Base-by-base conservation (phyloP, 768 basidiomycete species). In the Tricholoma sp. region DNA sequence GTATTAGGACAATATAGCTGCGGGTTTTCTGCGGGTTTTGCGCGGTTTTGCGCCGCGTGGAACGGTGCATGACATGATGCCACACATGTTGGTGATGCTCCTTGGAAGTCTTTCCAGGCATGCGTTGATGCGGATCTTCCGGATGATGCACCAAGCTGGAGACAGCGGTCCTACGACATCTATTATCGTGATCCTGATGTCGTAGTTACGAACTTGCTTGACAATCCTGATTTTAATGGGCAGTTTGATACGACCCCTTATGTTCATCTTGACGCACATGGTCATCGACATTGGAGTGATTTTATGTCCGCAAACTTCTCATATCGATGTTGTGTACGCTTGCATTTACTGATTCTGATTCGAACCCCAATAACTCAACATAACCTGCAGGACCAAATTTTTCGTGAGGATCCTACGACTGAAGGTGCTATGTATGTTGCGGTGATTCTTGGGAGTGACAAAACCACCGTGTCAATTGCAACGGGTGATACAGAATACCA, bases 81-180 rank as follows among this genome's bases (percentile, higher is more conserved):
- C 0, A 67, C 62, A 6, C 13, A 47, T 3, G 44, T 54, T 2
- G 66, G 73, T 49, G 60, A 63, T 33, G 37, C 37, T n/a, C 37
- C n/a, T 6, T 39, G 37, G 37, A 39, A 15, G 37, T 39, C 13
- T n/a, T 39, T 39, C 37, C 12, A 39, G 13, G 37, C 15, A 5
- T 12, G 37, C n/a, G 3, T 39, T n/a, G 37, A 39, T 6, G 37
- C 5, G 37, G 37, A n/a, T 15, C 37, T 39, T 39, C 13, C 15
- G 6, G 15, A 39, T 5, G 34, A 36, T 36, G 34, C 9, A 10
- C 34, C 34, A 36, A 36, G 34, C 34, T 36, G 34, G 9, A 36
- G 3, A 36, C 24, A 24, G 24, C 24, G 24, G 24, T 24, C 24
- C 24, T 36, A 36, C 9, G 34, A 36, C 13, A 13, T 36, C 3